Base-by-base conservation (phyloP, 1,139 yeast genomes). In the Kurtzmaniella quercitrusa region DNA sequence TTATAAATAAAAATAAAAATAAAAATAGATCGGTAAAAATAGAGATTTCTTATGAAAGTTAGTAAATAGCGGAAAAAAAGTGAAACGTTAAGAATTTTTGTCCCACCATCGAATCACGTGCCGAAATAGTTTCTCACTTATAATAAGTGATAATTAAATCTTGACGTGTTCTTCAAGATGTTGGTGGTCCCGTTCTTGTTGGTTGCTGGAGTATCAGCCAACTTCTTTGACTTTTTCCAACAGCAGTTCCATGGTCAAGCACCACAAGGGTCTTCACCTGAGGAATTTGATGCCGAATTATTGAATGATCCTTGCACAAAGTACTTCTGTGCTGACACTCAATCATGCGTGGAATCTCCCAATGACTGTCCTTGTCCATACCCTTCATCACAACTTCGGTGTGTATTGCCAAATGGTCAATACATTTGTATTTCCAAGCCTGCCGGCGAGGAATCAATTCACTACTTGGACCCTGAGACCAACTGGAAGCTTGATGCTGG, bases 341-440 rank as follows among this genome's bases (percentile, higher is more conserved):
- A 81, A 39, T 69, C 74, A 8, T 93, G 98, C 65, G 98, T 87
- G 0, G 72, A 74, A 6, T 58, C 64, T 2, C 80, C 89, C 1
- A 57, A 73, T 19, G 83, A 83, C 44, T 93, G 98, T 60, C 96
- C 98, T 1, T 93, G 98, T 60, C 89, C 88, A 8, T 91, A 78
- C 57, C 93, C 96, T 1, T 79, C 81, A 42, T 83, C 95, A 1
- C 96, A 93, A 59, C 59, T 86, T 48, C 83, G 88, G 55, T 93
- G 98, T 60, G 61, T 74, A 5, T 67, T 88, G 41, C 95, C 97
- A 0, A 81, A 78, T 47, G 75, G 79, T 19, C 72, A 77, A 44
- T 84, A 69, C 55, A 71, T 89, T 12, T 93, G 98, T 60, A 84
- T 93, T 40, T 84, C 94, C 14, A 82, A 81, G 51, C 91, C 93